phyloP scores from a whole-genome alignment of 2,329 filamentous ascomycete genomes.

The Rutstroemia sp. region DNA sequence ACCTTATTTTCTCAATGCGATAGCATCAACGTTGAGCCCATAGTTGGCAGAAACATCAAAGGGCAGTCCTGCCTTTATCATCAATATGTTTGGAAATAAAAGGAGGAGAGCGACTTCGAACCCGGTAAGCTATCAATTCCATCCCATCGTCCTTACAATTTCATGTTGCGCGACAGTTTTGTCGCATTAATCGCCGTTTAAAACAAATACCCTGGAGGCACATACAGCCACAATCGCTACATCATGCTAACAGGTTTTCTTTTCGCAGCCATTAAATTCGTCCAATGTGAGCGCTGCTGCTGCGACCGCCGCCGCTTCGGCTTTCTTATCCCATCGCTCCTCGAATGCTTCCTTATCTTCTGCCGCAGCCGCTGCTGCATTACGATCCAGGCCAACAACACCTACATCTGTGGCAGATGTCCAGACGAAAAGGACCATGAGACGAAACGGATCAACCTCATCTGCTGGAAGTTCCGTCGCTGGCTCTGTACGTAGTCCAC shows the following conservation, averaged over 20 bases:
- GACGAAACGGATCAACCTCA: slow-evolving; percentile 64
- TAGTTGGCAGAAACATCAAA: slow-evolving; percentile 27
- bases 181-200: not conserved
- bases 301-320: slow-evolving; percentile 72
- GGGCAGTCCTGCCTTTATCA: slow-evolving; percentile 15
- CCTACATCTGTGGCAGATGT: slow-evolving; percentile 75
- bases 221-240: slow-evolving; percentile 8
- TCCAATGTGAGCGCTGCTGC: slow-evolving; percentile 64
- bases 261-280: slow-evolving; percentile 49
- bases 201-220: not conserved
- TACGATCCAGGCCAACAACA: slow-evolving; percentile 69
- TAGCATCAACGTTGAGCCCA: slow-evolving; percentile 27
- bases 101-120: slow-evolving; percentile 35
- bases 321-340: slow-evolving; percentile 63
- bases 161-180: not conserved
- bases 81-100: slow-evolving; percentile 30
- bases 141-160: slow-evolving; percentile 11
- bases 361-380: slow-evolving; percentile 78
- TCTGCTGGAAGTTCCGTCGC: slow-evolving; percentile 49
- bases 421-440: slow-evolving; percentile 77
- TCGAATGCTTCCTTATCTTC: slow-evolving; percentile 65
- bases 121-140: slow-evolving; percentile 29
- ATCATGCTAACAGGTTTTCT: slow-evolving; percentile 17
- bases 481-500: slow-evolving; percentile 32
- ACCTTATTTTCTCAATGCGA: slow-evolving; percentile 21